Evolutionary conservation across 2,329 filamentous ascomycete genomes (phyloP).

Genomic region (Curvularia hawaiiensis): DNA sequence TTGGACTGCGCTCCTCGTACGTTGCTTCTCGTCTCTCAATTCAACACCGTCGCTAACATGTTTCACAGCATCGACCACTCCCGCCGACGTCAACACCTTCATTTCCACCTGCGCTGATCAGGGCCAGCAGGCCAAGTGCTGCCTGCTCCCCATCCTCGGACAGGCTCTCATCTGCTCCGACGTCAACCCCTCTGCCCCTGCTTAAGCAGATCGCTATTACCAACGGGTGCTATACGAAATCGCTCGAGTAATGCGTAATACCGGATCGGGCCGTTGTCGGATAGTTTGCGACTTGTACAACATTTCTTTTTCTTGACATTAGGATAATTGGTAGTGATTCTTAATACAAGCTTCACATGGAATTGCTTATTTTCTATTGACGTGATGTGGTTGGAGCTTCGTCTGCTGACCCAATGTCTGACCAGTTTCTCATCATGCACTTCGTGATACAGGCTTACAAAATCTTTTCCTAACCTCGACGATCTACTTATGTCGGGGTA

Average conservation of each 20-base stretch:
- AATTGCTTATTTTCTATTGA: background rate
- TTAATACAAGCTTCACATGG: slow-evolving; percentile 5
- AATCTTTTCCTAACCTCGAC: background rate
- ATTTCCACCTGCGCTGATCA: slow-evolving; percentile 53
- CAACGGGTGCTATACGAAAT: background rate
- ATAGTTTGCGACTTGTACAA: slow-evolving; percentile 7
- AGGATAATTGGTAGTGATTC: background rate
- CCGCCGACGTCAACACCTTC: slow-evolving; percentile 52
- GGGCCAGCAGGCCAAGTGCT: slow-evolving; percentile 64
- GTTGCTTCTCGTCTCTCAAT: slow-evolving; percentile 28
- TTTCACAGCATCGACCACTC: slow-evolving; percentile 41
- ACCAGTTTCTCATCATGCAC: background rate
- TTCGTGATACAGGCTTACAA: background rate
- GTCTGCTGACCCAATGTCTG: background rate
- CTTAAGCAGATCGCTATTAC: slow-evolving; percentile 1
- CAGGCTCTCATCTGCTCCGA: slow-evolving; percentile 48
- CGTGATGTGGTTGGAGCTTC: background rate
- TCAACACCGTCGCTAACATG: slow-evolving; percentile 17
- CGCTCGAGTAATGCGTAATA: background rate
- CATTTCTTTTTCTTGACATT: background rate
- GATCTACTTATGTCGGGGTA: background rate
- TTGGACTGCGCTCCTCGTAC: slow-evolving; percentile 62
- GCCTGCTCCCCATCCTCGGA: slow-evolving; percentile 57
- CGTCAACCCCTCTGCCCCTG: slow-evolving; percentile 34
- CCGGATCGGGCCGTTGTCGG: background rate